Conservation (phyloP, 768 basidiomycete genomes). For the Neoboletus magnificus region DNA sequence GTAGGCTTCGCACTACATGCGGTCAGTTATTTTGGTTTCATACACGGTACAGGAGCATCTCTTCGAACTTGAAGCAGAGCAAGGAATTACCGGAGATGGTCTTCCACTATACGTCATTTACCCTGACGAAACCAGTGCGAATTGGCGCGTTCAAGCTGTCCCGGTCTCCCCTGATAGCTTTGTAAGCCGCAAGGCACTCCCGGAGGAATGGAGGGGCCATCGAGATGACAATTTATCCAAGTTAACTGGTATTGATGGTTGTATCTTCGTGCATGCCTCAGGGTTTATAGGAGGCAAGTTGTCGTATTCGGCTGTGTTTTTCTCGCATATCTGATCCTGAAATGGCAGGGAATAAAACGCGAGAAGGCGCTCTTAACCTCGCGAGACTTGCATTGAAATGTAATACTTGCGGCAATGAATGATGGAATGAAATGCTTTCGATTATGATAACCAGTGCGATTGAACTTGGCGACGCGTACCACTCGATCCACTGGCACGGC, state of each 20-base stretch:
- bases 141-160: slow-evolving; percentile 94
- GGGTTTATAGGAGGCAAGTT: slow-evolving; percentile 91
- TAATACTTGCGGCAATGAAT: slow-evolving; percentile 22
- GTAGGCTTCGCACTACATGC: slow-evolving; percentile 33
- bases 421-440: slow-evolving; percentile 13
- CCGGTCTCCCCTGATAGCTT: slow-evolving; percentile 81
- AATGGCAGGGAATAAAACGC: slow-evolving; percentile 76
- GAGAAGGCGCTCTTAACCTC: slow-evolving; percentile 80
- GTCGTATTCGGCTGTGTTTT: not conserved
- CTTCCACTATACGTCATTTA: slow-evolving; percentile 85
- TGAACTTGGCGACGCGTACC: slow-evolving; percentile 9
- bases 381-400: slow-evolving; percentile 62
- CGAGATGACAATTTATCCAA: slow-evolving; percentile 79
- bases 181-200: slow-evolving; percentile 86
- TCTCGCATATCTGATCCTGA: slow-evolving; percentile 8
- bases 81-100: slow-evolving; percentile 40
- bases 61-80: slow-evolving; percentile 75
- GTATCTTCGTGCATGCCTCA: slow-evolving; percentile 92
- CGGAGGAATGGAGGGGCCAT: slow-evolving; percentile 90
- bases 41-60: slow-evolving; percentile 69
- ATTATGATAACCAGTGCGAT: slow-evolving; percentile 7
- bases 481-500: slow-evolving; percentile 1
- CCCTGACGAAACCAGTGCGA: slow-evolving; percentile 70
- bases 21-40: not conserved
- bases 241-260: slow-evolving; percentile 70